Evolutionary conservation across 1,284 basidiomycete species (phyloP).

Genomic region (Leccinum huronense): DNA sequence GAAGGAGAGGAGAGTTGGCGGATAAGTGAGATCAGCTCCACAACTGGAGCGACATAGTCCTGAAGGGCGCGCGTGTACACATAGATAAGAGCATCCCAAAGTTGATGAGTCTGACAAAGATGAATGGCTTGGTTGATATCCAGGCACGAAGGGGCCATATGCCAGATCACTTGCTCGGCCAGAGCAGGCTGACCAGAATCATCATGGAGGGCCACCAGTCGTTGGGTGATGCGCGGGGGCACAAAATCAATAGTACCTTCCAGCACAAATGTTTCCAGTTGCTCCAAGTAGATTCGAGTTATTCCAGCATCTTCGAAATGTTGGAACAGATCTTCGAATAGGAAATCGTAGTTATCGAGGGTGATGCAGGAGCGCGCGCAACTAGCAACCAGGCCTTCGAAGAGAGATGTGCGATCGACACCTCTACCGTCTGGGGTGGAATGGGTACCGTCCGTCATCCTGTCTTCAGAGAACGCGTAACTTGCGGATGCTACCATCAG

Average conservation of each 20-base stretch:
- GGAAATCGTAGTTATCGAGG: constrained; percentile 77
- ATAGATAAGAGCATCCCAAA: constrained; percentile 95
- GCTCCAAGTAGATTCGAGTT: constrained; percentile 80
- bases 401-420: constrained; percentile 87
- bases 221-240: constrained; percentile 86
- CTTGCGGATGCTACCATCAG: constrained; percentile 85
- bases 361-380: constrained; percentile 84
- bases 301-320: constrained; percentile 86
- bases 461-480: constrained; percentile 93
- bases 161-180: constrained; percentile 92
- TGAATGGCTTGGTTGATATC: constrained; percentile 93
- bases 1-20: constrained; percentile 51
- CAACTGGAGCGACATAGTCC: constrained; percentile 89
- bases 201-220: constrained; percentile 78
- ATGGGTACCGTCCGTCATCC: constrained; percentile 89
- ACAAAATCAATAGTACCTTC: constrained; percentile 70
- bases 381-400: constrained; percentile 82
- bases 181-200: constrained; percentile 69
- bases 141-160: constrained; percentile 87
- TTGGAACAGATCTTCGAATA: constrained; percentile 94
- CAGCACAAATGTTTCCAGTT: constrained; percentile 85
- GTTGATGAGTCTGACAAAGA: constrained; percentile 77
- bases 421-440: constrained; percentile 80
- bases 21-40: constrained; percentile 80
- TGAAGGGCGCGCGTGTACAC: constrained; percentile 86